Evolutionary conservation across 768 basidiomycete genomes (phyloP), one percentile per base, ranked within the genome.

Genomic region (Amanita phalloides): DNA sequence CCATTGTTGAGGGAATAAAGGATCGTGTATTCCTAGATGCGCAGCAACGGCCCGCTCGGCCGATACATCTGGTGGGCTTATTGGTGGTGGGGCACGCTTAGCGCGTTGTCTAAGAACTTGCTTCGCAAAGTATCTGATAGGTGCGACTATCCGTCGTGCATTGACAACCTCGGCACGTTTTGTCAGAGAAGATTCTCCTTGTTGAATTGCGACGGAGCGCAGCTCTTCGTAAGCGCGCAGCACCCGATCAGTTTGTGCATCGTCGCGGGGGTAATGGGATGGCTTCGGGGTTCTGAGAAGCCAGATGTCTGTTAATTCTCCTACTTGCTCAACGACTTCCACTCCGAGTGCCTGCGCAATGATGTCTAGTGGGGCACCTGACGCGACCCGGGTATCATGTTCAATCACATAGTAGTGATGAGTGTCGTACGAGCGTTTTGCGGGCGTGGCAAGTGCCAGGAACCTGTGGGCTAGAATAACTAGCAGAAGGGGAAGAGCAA

Each of bases 1-100:
- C 96, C 96, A 98, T 71, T 98, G 95, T 53, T 78, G 66, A 13
- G 73, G 62, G 63, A 96, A 92, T 54, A 85, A 71, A 0, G 95
- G 95, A 62, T 98, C 95, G 23, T 70, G 59, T 54, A 99, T 82
- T 17, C 73, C 77, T 36, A 95, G 73, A 9, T 74, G 72, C 35
- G 75, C 64, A 7, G 81, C 84, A 35, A 84, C 70, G 6, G 65
- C 73, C 39, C 71, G 63, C 13, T 81, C 64, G 9, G 68, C 64
- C 52, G 70, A 66, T 4, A 65, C 56, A 1, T 68, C 53, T 46
- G 72, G 69, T 9, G 72, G 73, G 13, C 56, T 61, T 38, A 76
- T 58, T 11, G 80, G 74, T 21, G 84, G 85, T 20, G 87, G 86
- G 1, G 88, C 84, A 42, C 89, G 80, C 62, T 90, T 90, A 41